These are phyloP conservation scores for Ophiostoma triangulosporum DNA, from an alignment of 2,329 filamentous ascomycete species.

Conservation along the genomic window DNA sequence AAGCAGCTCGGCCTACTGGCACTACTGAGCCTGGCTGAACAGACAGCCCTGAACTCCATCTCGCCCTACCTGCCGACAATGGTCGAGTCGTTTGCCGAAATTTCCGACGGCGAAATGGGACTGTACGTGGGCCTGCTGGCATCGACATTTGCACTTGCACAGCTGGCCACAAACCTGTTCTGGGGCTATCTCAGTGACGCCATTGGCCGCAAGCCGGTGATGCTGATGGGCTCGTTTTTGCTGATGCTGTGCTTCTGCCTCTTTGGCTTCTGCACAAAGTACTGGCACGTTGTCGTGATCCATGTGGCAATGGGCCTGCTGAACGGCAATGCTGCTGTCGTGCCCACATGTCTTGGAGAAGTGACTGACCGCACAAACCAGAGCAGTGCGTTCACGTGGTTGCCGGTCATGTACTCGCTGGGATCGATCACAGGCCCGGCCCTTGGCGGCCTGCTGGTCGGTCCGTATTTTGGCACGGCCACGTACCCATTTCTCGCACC, in stretches of 20 bases:
- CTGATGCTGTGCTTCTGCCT: conserved; percentile 68
- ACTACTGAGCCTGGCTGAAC: conserved; percentile 79
- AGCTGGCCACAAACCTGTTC: conserved; percentile 82
- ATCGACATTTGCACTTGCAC: conserved; percentile 81
- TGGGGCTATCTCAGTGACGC: conserved; percentile 78
- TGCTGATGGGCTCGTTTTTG: conserved; percentile 68
- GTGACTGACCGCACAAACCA: conserved; percentile 94
- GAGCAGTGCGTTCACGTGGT: conserved; percentile 81
- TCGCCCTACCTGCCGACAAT: conserved; percentile 90
- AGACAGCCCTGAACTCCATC: conserved; percentile 94
- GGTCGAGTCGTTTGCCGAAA: conserved; percentile 72
- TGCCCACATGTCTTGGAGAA: conserved; percentile 87
- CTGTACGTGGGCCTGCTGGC: conserved; percentile 85
- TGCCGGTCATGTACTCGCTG: conserved; percentile 91
- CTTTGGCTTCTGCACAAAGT: conserved; percentile 73
- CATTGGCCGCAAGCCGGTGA: conserved; percentile 69
- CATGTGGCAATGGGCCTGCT: conserved; percentile 84
- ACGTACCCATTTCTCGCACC: conserved; percentile 73
- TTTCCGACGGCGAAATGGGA: conserved; percentile 57
- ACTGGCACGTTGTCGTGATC: conserved; percentile 75
- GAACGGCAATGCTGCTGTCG: conserved; percentile 89
- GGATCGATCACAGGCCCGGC: conserved; percentile 88
- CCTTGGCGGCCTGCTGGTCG: conserved; percentile 73
- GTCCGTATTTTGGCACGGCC: conserved; percentile 37
- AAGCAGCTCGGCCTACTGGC: conserved; percentile 75